Evolutionary conservation across 75 land plant species (phyloP).

Genomic region (Picea sitchensis): DNA sequence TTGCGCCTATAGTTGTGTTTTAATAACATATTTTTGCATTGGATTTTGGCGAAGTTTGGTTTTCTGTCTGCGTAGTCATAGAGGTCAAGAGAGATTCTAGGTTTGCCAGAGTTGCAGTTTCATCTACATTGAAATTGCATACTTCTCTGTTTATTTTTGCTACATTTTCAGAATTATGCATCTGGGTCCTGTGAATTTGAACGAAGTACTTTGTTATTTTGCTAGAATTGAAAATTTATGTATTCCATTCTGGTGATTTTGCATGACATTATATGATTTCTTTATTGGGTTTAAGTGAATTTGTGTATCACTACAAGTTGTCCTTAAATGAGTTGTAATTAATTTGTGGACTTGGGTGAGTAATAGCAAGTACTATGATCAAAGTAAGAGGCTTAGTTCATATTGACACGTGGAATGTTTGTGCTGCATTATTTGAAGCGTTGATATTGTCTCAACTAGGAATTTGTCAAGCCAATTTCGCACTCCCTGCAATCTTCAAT

Average conservation of each 20-base stretch:
- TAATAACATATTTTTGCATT: too few species aligned
- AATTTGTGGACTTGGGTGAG: not conserved
- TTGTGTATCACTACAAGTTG: constrained; percentile 24
- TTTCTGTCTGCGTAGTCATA: not conserved
- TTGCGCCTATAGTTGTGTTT: too few species aligned
- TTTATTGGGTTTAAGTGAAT: not conserved
- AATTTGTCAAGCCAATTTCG: too few species aligned
- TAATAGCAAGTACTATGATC: too few species aligned
- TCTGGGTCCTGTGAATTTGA: not conserved
- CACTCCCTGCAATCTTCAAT: too few species aligned
- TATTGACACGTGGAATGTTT: too few species aligned
- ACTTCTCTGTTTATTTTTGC: not conserved
- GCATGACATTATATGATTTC: not conserved
- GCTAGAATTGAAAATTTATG: not conserved
- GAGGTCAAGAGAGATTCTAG: not conserved
- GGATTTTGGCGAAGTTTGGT: not conserved
- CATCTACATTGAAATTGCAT: too few species aligned
- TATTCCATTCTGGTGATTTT: too few species aligned
- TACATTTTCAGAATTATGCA: not conserved
- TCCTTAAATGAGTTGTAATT: constrained; percentile 18
- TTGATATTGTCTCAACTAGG: too few species aligned
- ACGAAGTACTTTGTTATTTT: not conserved
- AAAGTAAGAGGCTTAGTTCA: too few species aligned
- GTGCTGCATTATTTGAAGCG: too few species aligned
- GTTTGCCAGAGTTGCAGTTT: not conserved